These are phyloP conservation scores for Neonectria neomacrospora DNA, from an alignment of 2,329 filamentous ascomycete genomes.

Conservation along the genomic window DNA sequence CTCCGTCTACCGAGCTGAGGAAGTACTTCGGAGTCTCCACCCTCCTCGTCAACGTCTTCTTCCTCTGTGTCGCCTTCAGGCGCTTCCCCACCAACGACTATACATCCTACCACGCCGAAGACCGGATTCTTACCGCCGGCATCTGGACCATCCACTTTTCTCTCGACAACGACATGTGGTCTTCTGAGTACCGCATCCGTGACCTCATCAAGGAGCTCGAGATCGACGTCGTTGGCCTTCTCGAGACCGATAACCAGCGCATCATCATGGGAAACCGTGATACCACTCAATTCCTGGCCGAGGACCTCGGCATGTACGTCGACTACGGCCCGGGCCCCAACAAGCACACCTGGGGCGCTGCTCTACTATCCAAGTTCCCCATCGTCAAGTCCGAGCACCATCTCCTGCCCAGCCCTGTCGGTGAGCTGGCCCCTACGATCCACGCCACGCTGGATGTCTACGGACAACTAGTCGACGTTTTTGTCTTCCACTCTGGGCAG, in stretches of 20 bases:
- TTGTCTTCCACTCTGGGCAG: conserved; percentile 98
- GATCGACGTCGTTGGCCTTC: conserved; percentile 93
- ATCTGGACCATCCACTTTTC: conserved; percentile 99
- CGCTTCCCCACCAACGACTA: conserved; percentile 96
- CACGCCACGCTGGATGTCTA: conserved; percentile 97
- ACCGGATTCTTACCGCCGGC: conserved; percentile 89
- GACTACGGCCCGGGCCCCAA: conserved; percentile 97
- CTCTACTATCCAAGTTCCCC: conserved; percentile 94
- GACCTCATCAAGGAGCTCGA: conserved; percentile 94
- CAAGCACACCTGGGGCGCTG: conserved; percentile 98
- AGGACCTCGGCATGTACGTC: conserved; percentile 98
- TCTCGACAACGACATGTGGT: conserved; percentile 99
- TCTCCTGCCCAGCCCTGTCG: conserved; percentile 90
- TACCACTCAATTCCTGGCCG: conserved; percentile 92
- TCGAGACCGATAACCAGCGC: conserved; percentile 92
- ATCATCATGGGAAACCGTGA: conserved; percentile 99
- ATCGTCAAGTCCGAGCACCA: conserved; percentile 98
- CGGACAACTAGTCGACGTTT: conserved; percentile 88
- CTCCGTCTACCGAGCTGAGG: conserved; percentile 56
- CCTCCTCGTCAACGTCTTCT: conserved; percentile 80
- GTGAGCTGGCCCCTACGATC: conserved; percentile 94
- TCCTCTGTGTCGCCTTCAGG: conserved; percentile 83
- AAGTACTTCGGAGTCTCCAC: conserved; percentile 69
- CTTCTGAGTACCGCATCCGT: conserved; percentile 92
- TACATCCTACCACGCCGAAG: conserved; percentile 86